phyloP scores from a whole-genome alignment of 2,329 filamentous ascomycete genomes.

The Boeremia lycopersici region DNA sequence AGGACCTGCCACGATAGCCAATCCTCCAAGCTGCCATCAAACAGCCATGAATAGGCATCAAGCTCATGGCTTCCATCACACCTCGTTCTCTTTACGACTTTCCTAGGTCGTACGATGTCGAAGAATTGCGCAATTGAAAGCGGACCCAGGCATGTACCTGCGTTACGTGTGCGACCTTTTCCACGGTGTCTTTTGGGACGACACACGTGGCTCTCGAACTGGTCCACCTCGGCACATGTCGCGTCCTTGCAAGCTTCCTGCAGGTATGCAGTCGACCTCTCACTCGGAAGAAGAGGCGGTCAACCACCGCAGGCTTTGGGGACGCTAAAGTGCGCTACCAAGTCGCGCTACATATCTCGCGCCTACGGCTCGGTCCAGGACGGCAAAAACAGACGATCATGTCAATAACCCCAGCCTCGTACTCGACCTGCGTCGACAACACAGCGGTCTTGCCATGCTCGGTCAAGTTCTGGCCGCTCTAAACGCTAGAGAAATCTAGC shows the following conservation, averaged over 20 bases:
- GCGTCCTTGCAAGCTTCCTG: neutral
- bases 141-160: slow-evolving; percentile 6
- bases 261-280: neutral
- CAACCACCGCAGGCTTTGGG: slow-evolving; percentile 1
- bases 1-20: neutral
- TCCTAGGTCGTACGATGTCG: too few relatives aligned
- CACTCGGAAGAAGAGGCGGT: slow-evolving; percentile 9
- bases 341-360: slow-evolving; percentile 2
- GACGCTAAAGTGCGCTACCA: slow-evolving; percentile 9
- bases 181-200: neutral
- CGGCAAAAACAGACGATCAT: slow-evolving; percentile 6
- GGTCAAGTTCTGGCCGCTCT: slow-evolving; percentile 2
- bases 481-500: slow-evolving; percentile 4
- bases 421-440: slow-evolving; percentile 12
- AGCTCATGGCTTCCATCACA: neutral
- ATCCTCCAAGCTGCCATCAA: neutral
- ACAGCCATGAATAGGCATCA: neutral
- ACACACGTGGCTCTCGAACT: slow-evolving; percentile 6
- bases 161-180: neutral
- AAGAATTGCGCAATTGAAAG: neutral
- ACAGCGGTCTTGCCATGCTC: slow-evolving; percentile 12
- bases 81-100: neutral
- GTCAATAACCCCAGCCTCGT: slow-evolving; percentile 7
- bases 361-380: slow-evolving; percentile 17
- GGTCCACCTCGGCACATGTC: slow-evolving; percentile 1